A percentile compares a stretch with the other conserved stretches of the same genome.
Evolutionary conservation across 1,284 basidiomycete genomes (phyloP).

Genomic region (Irpex rosettiformis): DNA sequence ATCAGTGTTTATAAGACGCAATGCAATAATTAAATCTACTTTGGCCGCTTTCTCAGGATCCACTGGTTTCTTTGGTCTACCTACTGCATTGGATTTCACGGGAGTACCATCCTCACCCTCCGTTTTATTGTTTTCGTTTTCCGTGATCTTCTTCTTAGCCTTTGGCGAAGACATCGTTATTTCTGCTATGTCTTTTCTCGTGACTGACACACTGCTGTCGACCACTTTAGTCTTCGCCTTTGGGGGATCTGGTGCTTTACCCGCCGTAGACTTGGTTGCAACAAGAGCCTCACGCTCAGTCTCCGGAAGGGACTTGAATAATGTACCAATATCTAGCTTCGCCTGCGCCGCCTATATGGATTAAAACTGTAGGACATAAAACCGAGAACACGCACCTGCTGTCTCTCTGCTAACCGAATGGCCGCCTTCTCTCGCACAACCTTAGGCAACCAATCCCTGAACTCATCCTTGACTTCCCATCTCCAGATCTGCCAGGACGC

Average conservation of each 20-base stretch:
- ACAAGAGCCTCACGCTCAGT: constrained; percentile 52
- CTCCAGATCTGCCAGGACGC: constrained; percentile 76
- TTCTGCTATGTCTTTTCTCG: background rate
- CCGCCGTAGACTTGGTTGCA: constrained; percentile 40
- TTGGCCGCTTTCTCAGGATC: constrained; percentile 62
- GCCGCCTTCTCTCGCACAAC: constrained; percentile 63
- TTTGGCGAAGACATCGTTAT: background rate
- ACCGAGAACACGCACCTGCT: constrained; percentile 44
- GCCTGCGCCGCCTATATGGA: constrained; percentile 41
- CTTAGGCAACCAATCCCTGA: constrained; percentile 66
- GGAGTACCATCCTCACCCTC: constrained; percentile 27
- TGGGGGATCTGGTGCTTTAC: background rate
- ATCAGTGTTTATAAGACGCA: background rate
- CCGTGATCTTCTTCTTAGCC: constrained; percentile 1
- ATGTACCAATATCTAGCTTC: constrained; percentile 47
- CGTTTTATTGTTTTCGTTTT: constrained; percentile 1
- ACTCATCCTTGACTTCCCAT: constrained; percentile 74
- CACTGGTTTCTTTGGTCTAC: constrained; percentile 45
- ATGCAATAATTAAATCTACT: constrained; percentile 39
- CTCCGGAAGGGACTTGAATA: constrained; percentile 55
- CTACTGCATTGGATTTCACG: constrained; percentile 20
- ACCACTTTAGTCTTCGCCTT: constrained; percentile 1
- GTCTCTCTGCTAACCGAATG: constrained; percentile 60
- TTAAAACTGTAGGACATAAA: constrained; percentile 3
- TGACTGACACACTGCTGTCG: background rate